phyloP scores from a whole-genome alignment of 164 flowering plant genomes.

The Santalum album region DNA sequence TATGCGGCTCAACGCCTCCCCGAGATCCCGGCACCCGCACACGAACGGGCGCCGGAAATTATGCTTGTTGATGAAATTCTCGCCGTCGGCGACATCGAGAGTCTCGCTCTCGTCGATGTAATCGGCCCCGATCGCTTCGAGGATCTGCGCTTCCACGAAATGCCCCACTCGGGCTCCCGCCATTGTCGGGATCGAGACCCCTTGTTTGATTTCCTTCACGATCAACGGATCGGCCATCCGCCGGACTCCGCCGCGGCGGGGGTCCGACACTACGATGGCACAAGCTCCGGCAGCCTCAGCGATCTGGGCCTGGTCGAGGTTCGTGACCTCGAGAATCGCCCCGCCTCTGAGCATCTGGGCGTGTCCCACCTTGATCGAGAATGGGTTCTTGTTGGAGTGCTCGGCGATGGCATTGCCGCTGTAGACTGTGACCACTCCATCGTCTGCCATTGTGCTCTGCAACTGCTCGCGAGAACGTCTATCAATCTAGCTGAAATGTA shows the following conservation, averaged over 20 bases:
- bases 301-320: conserved; percentile 49
- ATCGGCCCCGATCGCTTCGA: conserved; percentile 56
- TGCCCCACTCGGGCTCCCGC: conserved; percentile 67
- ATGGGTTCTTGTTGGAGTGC: conserved; percentile 30
- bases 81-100: conserved; percentile 48
- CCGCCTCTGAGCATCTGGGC: conserved; percentile 76
- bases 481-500: no score
- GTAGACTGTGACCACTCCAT: conserved; percentile 49
- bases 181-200: conserved; percentile 60
- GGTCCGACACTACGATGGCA: conserved; percentile 31
- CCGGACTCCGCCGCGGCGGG: conserved; percentile 15
- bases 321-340: conserved; percentile 46
- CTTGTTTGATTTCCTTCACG: conserved; percentile 47
- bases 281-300: conserved; percentile 80
- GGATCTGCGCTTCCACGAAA: conserved; percentile 79
- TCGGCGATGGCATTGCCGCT: conserved; percentile 36
- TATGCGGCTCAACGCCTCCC: conserved; percentile 66
- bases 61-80: conserved; percentile 61
- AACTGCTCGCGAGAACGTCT: conserved; percentile 19
- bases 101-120: conserved; percentile 75
- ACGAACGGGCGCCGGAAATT: conserved; percentile 59
- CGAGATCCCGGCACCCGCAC: conserved; percentile 54
- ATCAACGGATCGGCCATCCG: conserved; percentile 64
- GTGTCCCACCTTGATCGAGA: conserved; percentile 46
- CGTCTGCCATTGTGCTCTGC: conserved; percentile 30